Base-by-base conservation (phyloP, 2,329 filamentous ascomycete species). In the Nigrospora osmanthi region DNA sequence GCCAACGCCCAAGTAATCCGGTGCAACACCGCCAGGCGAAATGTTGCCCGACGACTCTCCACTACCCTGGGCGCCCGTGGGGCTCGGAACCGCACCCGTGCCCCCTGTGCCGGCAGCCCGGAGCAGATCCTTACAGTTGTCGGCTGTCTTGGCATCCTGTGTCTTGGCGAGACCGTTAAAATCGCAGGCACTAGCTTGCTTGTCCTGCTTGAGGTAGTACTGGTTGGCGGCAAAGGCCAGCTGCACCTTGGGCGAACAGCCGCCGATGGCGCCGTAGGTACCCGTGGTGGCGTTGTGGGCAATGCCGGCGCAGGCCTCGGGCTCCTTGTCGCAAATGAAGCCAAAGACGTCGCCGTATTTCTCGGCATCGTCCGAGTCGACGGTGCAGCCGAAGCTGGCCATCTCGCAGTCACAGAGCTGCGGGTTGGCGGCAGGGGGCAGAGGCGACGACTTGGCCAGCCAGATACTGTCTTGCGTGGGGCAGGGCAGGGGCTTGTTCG, bases 401-500 rank as follows among this genome's bases (percentile, higher is more conserved):
- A 79, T 76, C 87, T 95, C 95, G 79, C 93, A 98, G 47, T 74
- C 66, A 76, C 93, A 98, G 39, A 95, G 81, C 38, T 80, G 60
- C 38, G 78, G 60, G 69, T 97, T 88, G 51, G 90, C 89, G 11
- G 78, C 79, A 11, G 90, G 91, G 28, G 93, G 93, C 32, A 98
- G 87, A 47, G 69, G 71, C 37, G 75, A 72, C 49, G 76, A 73
- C 37, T 62, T 66, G 43, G 87, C 85, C 54, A 75, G 71, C 91
- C 93, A 98, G 59, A 69, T 71, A 34, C 66, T 53, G 55, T 66
- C 70, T 46, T 83, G 67, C 14, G 70, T 70, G 19, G 93, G 93
- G 79, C 93, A 98, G 39, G 75, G 62, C 42, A 78, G 75, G 19
- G 81, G 71, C 42, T 78, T 80, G 76, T 89, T 90, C 62, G 76